Conservation (phyloP, 1,284 basidiomycete genomes). For the Cryptococcus amylolentus region DNA sequence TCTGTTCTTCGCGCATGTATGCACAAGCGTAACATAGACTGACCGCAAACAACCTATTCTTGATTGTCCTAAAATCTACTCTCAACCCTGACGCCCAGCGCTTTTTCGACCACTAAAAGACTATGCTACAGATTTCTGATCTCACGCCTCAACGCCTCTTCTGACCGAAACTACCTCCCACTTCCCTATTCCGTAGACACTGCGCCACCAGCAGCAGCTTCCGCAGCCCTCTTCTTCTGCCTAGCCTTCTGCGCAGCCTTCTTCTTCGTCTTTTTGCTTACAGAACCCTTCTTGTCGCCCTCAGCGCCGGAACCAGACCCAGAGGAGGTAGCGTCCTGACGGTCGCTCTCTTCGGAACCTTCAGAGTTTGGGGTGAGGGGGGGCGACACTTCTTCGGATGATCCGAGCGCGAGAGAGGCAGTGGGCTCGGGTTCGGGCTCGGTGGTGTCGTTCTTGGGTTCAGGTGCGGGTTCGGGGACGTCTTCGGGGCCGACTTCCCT, state of each 20-base stretch:
- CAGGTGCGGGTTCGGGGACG: neutral
- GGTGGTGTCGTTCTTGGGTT: neutral
- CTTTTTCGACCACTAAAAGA: no score
- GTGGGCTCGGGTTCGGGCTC: neutral
- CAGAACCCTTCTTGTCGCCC: neutral
- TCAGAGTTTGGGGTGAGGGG: neutral
- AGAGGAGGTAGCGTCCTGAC: neutral
- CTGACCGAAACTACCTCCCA: no score
- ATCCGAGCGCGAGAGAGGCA: neutral
- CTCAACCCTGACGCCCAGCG: no score
- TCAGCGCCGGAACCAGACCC: neutral
- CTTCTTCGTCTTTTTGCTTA: neutral
- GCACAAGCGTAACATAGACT: no score
- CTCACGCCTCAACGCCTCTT: no score
- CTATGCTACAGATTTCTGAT: no score
- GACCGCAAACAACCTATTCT: no score
- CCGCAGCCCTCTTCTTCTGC: conserved; percentile 3
- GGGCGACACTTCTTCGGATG: neutral
- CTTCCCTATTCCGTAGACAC: no score
- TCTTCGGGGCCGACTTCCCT: neutral
- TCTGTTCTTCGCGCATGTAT: no score
- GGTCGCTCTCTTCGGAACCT: neutral
- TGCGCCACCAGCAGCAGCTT: neutral
- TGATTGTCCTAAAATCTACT: no score
- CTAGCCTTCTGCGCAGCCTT: conserved; percentile 1